Conservation (phyloP, 148 eudicot species). For the Nyssa sinensis region DNA sequence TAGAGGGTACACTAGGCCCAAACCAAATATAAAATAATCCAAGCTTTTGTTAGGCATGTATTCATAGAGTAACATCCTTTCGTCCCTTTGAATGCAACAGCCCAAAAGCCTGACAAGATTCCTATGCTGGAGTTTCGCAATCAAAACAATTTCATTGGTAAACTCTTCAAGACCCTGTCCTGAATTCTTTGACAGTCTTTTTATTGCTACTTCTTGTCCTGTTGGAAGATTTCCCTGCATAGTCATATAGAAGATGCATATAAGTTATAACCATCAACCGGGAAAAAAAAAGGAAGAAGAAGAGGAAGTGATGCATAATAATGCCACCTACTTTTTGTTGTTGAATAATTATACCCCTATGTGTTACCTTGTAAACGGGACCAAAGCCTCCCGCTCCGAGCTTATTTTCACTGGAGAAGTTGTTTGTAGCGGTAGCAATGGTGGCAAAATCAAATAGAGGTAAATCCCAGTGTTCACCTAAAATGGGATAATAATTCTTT, state of each 20-base stretch:
- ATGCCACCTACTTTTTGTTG: too few species aligned
- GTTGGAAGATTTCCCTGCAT: too few species aligned
- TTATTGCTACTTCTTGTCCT: background rate
- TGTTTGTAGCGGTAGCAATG: constrained; percentile 10
- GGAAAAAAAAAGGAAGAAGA: too few species aligned
- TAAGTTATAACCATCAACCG: too few species aligned
- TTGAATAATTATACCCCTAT: too few species aligned
- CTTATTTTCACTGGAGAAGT: constrained; percentile 2
- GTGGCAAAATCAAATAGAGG: constrained; percentile 4
- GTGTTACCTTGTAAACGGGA: constrained; percentile 18
- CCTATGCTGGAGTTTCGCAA: constrained; percentile 1
- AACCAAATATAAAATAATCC: background rate
- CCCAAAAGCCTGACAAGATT: constrained; percentile 13
- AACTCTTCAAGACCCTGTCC: constrained; percentile 6
- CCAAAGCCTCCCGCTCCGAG: constrained; percentile 18
- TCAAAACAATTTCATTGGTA: background rate
- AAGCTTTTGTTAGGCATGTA: constrained; percentile 13
- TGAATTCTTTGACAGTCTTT: constrained; percentile 5
- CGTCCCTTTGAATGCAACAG: constrained; percentile 1
- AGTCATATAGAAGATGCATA: too few species aligned
- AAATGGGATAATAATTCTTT: background rate
- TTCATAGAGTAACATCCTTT: constrained; percentile 6
- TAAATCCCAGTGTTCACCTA: background rate
- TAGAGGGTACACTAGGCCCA: background rate
- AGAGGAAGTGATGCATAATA: too few species aligned